phyloP scores from a whole-genome alignment of 106 monocot genomes.

The Ottelia alismoides region DNA sequence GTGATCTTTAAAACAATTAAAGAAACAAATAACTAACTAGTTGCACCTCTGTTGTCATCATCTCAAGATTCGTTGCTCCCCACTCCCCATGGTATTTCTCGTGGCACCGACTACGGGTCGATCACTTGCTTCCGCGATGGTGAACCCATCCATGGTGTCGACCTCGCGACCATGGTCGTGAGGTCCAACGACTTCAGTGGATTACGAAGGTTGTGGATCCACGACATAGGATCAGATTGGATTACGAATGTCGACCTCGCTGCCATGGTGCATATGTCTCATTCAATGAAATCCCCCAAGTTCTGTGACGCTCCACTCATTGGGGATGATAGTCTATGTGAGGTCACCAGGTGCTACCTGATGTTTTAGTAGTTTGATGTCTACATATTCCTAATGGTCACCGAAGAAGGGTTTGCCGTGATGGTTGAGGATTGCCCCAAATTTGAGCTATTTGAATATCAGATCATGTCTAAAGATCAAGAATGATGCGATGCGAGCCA shows the following conservation, averaged over 20 bases:
- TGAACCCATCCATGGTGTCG: slow-evolving; percentile 52
- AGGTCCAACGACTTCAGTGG: slow-evolving; percentile 27
- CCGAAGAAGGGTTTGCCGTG: slow-evolving; percentile 59
- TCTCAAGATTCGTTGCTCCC: slow-evolving; percentile 81
- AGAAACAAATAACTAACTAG: no score
- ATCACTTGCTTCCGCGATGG: slow-evolving; percentile 29
- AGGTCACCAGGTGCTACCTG: slow-evolving; percentile 51
- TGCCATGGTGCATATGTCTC: slow-evolving; percentile 40
- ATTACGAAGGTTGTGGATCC: slow-evolving; percentile 39
- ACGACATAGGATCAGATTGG: slow-evolving; percentile 32
- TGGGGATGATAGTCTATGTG: slow-evolving; percentile 43
- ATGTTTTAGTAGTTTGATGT: slow-evolving; percentile 53
- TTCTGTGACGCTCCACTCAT: slow-evolving; percentile 45
- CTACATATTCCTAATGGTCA: slow-evolving; percentile 41
- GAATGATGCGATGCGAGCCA: slow-evolving; percentile 48
- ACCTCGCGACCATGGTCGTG: slow-evolving; percentile 46
- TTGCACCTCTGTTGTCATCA: slow-evolving; percentile 46
- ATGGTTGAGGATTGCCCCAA: slow-evolving; percentile 62
- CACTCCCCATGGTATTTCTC: slow-evolving; percentile 33
- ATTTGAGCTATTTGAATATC: slow-evolving; percentile 31
- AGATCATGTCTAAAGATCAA: slow-evolving; percentile 41
- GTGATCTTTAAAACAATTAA: no score
- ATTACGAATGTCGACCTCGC: slow-evolving; percentile 53
- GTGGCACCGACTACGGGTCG: slow-evolving; percentile 9
- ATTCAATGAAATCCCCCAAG: slow-evolving; percentile 32